A percentile compares a stretch with the other conserved stretches of the same genome.
Evolutionary conservation across 805 yeast genomes (phyloP).

Genomic region (Candida chilensis): DNA sequence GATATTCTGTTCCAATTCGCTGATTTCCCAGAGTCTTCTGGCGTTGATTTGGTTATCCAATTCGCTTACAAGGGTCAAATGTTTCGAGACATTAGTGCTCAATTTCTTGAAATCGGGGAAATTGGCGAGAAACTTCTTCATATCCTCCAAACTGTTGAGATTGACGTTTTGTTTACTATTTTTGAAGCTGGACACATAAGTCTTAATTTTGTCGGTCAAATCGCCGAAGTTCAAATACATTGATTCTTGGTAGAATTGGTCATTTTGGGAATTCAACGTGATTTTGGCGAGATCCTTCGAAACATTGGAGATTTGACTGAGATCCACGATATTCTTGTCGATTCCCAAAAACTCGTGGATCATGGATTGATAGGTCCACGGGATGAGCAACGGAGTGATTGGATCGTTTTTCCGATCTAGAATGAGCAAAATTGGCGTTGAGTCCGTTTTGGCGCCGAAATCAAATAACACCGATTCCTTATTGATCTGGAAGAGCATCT

Average conservation of each 20-base stretch:
- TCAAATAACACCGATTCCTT: constrained; percentile 60
- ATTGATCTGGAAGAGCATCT: constrained; percentile 46
- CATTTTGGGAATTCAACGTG: constrained; percentile 62
- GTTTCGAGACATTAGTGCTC: constrained; percentile 84
- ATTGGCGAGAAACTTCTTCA: constrained; percentile 84
- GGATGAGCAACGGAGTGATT: constrained; percentile 81
- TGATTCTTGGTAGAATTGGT: constrained; percentile 67
- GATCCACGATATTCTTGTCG: constrained; percentile 67
- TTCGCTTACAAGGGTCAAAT: constrained; percentile 84
- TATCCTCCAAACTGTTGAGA: constrained; percentile 75
- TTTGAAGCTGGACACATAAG: constrained; percentile 76
- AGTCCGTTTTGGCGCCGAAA: constrained; percentile 47
- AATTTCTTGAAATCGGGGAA: constrained; percentile 90
- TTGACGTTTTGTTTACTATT: constrained; percentile 70
- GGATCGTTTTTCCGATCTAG: constrained; percentile 88
- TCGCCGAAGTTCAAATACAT: constrained; percentile 94
- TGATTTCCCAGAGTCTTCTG: constrained; percentile 68
- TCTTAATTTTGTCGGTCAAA: constrained; percentile 78
- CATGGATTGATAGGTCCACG: constrained; percentile 99
- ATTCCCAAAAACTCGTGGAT: constrained; percentile 88
- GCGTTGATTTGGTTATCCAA: constrained; percentile 64
- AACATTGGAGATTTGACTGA: constrained; percentile 46
- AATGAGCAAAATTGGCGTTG: constrained; percentile 65
- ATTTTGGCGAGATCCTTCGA: constrained; percentile 53
- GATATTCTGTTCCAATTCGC: constrained; percentile 84